phyloP scores from a whole-genome alignment of 495 filamentous ascomycete genomes.

The Penicillium argentinense region DNA sequence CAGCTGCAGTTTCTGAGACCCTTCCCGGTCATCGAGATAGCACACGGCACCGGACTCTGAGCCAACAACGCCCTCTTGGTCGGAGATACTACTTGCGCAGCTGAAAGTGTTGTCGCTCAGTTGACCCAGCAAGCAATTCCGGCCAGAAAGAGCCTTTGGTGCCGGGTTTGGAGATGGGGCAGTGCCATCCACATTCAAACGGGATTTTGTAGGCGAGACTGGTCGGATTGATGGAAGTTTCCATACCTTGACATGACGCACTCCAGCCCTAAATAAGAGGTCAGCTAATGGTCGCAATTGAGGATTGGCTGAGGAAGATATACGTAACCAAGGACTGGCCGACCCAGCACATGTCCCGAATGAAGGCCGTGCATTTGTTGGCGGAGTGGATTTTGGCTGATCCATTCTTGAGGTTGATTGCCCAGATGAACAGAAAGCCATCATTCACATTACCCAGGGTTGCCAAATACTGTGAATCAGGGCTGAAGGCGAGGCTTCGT shows the following conservation, averaged over 20 bases:
- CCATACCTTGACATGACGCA: conserved; percentile 94
- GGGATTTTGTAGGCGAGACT: conserved; percentile 50
- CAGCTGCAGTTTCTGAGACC: conserved; percentile 60
- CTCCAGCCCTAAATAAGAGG: conserved; percentile 59
- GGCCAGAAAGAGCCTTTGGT: conserved; percentile 57
- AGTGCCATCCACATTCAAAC: conserved; percentile 39
- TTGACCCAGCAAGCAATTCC: conserved; percentile 55
- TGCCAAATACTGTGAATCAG: conserved; percentile 82
- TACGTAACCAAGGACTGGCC: conserved; percentile 68
- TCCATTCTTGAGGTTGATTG: conserved; percentile 78
- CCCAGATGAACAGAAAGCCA: conserved; percentile 92
- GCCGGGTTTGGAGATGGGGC: conserved; percentile 40
- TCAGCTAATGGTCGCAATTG: conserved; percentile 8
- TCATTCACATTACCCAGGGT: conserved; percentile 87
- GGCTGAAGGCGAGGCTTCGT: conserved; percentile 82
- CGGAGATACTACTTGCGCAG: conserved; percentile 70
- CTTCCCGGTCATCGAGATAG: conserved; percentile 70
- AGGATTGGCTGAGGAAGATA: conserved; percentile 17
- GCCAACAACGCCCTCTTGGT: conserved; percentile 50
- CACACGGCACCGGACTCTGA: conserved; percentile 51
- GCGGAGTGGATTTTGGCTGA: conserved; percentile 83
- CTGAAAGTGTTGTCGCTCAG: conserved; percentile 83
- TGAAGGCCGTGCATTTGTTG: conserved; percentile 85
- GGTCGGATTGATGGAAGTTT: conserved; percentile 63
- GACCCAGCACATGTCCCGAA: conserved; percentile 87